Evolutionary conservation across 75 land plant species (phyloP), one percentile per base, ranked within the genome.

Genomic region (Cunninghamia lanceolata): DNA sequence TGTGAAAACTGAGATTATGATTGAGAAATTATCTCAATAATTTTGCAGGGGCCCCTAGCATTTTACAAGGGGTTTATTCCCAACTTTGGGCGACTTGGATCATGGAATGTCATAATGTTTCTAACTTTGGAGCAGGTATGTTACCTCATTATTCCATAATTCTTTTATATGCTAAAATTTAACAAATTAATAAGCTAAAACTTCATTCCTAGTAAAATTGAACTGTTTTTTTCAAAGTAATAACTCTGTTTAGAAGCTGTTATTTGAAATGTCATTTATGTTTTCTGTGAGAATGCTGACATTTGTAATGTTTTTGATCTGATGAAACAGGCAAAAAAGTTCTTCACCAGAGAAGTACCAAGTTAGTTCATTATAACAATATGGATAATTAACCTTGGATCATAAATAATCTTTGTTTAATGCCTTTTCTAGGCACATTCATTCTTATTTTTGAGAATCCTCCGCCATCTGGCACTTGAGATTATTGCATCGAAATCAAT

Each of bases 91-190:
- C 93, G 99, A 71, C 93, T 98, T 40, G 99, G 99, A 81, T 98
- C 99, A 28, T 98, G 99, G 99, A 98, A 98, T 89, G 99, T 98
- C 35, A 94, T 98, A 81, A 98, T 98, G 99, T 98, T 98, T 85
- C 87, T 98, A 80, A 95, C 99, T 1, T 88, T 98, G 91, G 99
- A 98, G 86, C 99, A 98, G 99, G 99, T 98, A 90, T 17, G 9
- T 85, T 74, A 34, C 86, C 15, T 52, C 47, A 5, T 21, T 52
- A 19, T 50, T 9, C 43, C 56, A 38, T 84, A 63, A 38, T 40
- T 59, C 15, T 28, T 84, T 84, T 42, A 3, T 7, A 11, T 59
- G 85, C 21, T 3, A 63, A 25, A 28, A 21, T 56, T 63, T 9
- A 35, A 38, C 38, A 21, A 59, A 34, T 9, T 56, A 38, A 17